Conservation (phyloP, 805 yeast species). For the Lachancea fermentati region DNA sequence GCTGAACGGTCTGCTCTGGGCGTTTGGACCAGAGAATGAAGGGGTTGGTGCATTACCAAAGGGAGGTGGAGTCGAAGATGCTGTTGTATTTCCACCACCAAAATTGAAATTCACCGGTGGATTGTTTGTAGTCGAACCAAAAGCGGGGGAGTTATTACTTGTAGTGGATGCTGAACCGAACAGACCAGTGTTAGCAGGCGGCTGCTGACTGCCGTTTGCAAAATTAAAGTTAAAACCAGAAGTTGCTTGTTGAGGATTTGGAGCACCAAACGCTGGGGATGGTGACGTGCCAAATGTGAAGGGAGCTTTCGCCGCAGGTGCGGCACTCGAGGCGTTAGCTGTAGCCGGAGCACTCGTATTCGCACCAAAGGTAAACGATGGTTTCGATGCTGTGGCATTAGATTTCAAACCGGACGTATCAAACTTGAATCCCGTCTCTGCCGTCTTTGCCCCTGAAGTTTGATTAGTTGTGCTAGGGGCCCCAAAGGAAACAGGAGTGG, state of each 20-base stretch:
- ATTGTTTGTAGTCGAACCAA: constrained; percentile 17
- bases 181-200: constrained; percentile 1
- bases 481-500: constrained; percentile 4
- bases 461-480: not conserved
- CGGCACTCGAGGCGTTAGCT: not conserved
- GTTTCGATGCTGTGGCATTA: constrained; percentile 4
- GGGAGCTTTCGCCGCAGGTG: constrained; percentile 1
- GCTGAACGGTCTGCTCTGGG: constrained; percentile 16
- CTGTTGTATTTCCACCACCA: constrained; percentile 6
- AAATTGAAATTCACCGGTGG: constrained; percentile 8
- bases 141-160: constrained; percentile 17
- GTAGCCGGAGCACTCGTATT: constrained; percentile 1
- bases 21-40: not conserved
- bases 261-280: constrained; percentile 7
- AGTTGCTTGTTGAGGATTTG: constrained; percentile 11
- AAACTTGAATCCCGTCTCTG: constrained; percentile 8
- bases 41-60: constrained; percentile 10
- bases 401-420: constrained; percentile 7
- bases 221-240: constrained; percentile 8
- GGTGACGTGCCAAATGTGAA: constrained; percentile 7
- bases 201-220: not conserved
- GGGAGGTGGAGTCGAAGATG: constrained; percentile 10
- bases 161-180: constrained; percentile 8
- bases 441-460: not conserved
- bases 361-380: constrained; percentile 7